Evolutionary conservation across 208 protist genomes (phyloP).

Genomic region (Leishmania gerbilli): DNA sequence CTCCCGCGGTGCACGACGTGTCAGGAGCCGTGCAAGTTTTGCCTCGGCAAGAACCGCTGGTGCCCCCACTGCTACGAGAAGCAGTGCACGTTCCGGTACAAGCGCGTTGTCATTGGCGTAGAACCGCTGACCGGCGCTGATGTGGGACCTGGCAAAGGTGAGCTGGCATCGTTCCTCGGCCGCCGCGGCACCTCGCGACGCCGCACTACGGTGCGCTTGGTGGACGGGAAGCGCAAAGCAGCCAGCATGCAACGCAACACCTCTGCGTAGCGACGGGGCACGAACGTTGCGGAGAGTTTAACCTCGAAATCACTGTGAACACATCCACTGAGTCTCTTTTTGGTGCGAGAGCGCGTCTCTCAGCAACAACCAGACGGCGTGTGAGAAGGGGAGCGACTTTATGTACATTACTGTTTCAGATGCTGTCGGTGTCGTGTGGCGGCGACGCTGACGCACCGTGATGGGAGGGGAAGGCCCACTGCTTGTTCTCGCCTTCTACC

Average conservation of each 20-base stretch:
- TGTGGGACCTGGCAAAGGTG: slow-evolving; percentile 15
- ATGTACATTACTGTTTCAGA: slow-evolving; percentile 1
- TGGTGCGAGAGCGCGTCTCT: not conserved
- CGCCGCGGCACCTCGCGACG: slow-evolving; percentile 15
- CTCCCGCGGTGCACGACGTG: slow-evolving; percentile 76
- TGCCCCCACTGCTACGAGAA: slow-evolving; percentile 89
- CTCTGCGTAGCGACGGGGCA: not conserved
- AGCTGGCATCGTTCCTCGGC: not conserved
- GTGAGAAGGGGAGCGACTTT: not conserved
- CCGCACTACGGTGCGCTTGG: slow-evolving; percentile 27
- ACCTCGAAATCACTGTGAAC: not conserved
- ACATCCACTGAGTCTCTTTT: not conserved
- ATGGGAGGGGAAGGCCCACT: not conserved
- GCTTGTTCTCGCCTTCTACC: not conserved
- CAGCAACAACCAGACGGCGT: not conserved
- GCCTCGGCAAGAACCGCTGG: slow-evolving; percentile 74
- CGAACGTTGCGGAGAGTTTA: not conserved
- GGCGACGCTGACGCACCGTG: not conserved
- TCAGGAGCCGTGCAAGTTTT: slow-evolving; percentile 74
- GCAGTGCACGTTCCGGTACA: slow-evolving; percentile 76
- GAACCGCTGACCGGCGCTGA: slow-evolving; percentile 24
- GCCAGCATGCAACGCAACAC: not conserved
- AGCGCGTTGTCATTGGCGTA: slow-evolving; percentile 74
- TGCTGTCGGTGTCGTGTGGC: not conserved
- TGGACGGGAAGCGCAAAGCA: slow-evolving; percentile 12